These are phyloP conservation scores for Lithospermum erythrorhizon DNA, from an alignment of 257 asterid species.

Conservation along the genomic window DNA sequence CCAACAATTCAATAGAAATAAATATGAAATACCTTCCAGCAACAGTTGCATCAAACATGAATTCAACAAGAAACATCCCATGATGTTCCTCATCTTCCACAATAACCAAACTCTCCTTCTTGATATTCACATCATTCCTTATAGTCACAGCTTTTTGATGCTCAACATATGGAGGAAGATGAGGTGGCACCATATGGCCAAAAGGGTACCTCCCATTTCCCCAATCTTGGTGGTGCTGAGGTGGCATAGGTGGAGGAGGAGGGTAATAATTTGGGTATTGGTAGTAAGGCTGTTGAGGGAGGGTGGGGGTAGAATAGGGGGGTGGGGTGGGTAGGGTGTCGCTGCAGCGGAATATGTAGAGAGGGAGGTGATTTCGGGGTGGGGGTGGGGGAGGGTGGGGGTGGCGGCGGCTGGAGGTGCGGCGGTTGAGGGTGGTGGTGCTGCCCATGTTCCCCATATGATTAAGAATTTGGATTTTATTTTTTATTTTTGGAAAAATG, in stretches of 20 bases:
- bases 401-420: conserved; percentile 57
- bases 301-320: conserved; percentile 12
- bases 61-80: conserved; percentile 58
- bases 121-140: conserved; percentile 68
- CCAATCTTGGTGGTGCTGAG: conserved; percentile 8
- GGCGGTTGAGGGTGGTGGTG: conserved; percentile 54
- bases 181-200: conserved; percentile 54
- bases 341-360: conserved; percentile 95
- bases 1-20: too few species aligned
- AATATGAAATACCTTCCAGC: conserved; percentile 80
- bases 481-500: too few species aligned
- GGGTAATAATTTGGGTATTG: conserved; percentile 82
- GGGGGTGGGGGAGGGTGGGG: conserved; percentile 71
- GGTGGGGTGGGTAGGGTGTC: conserved; percentile 74
- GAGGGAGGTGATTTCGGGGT: conserved; percentile 59
- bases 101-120: conserved; percentile 67
- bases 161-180: conserved; percentile 53
- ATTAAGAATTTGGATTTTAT: too few species aligned
- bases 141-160: conserved; percentile 89
- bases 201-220: conserved; percentile 73
- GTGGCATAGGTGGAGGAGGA: conserved; percentile 48
- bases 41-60: conserved; percentile 76
- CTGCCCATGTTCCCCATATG: conserved; percentile 88
- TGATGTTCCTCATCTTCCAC: conserved; percentile 67
- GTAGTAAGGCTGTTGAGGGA: conserved; percentile 30